phyloP scores from a whole-genome alignment of 2,329 filamentous ascomycete genomes.

The Trichoderma breve region DNA sequence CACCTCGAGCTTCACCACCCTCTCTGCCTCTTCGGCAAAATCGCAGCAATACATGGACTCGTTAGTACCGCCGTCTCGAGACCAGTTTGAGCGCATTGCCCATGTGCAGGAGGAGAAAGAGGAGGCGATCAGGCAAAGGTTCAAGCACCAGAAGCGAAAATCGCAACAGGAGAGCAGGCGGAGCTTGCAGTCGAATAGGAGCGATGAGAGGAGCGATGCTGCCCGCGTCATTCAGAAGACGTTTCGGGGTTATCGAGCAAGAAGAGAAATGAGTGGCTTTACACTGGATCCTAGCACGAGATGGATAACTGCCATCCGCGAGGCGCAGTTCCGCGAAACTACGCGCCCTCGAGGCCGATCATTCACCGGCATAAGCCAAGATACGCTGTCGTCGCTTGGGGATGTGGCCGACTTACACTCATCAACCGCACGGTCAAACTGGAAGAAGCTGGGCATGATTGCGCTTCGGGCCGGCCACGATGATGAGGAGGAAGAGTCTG shows the following conservation, averaged over 20 bases:
- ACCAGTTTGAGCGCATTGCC: constrained; percentile 49
- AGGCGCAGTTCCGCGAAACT: constrained; percentile 53
- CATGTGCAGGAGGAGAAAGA: constrained; percentile 49
- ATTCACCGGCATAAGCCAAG: constrained; percentile 18
- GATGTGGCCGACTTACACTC: constrained; percentile 24
- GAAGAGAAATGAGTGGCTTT: constrained; percentile 68
- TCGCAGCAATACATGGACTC: constrained; percentile 51
- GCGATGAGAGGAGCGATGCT: constrained; percentile 40
- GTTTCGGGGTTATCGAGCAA: constrained; percentile 73
- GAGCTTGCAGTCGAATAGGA: constrained; percentile 23
- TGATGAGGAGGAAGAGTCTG: constrained; percentile 50
- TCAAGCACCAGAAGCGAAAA: constrained; percentile 38
- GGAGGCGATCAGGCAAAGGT: constrained; percentile 42
- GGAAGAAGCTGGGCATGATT: constrained; percentile 71
- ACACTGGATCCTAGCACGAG: constrained; percentile 66
- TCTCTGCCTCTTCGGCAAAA: constrained; percentile 22
- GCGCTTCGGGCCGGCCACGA: constrained; percentile 71
- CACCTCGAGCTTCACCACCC: constrained; percentile 13
- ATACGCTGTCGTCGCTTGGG: constrained; percentile 20
- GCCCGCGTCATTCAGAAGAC: constrained; percentile 64
- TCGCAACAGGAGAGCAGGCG: constrained; percentile 34
- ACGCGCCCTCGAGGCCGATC: constrained; percentile 43
- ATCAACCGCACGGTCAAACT: constrained; percentile 60
- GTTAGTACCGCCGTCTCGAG: constrained; percentile 45
- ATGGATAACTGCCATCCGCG: constrained; percentile 66